Evolutionary conservation across 441 rosid species (phyloP), one percentile per base, ranked within the genome.

Genomic region (Gossypium davidsonii): DNA sequence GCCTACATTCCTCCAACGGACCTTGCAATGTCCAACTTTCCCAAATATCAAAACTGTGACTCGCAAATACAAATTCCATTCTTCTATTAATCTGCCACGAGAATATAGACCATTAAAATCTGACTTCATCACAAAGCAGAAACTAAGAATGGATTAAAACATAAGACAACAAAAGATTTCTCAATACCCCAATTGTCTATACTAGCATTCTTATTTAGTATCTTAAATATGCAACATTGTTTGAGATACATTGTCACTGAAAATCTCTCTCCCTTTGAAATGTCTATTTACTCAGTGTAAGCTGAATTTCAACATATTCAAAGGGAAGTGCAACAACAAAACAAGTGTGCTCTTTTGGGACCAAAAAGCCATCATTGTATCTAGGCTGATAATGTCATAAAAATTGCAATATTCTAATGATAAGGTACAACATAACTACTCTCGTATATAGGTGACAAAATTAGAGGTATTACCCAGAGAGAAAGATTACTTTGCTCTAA

Each of bases 11-110:
- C 61, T 89, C 97, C 72, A 93, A 73, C 67, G 95, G 78, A 81
- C 98, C 99, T 84, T 93, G 97, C 79, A 93, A 34, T 71, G 73
- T 88, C 99, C 99, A 95, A 87, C 94, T 90, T 87, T 95, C 99
- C 99, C 99, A 95, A 46, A 93, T 95, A 82, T 95, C 98, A 83
- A 93, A 95, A 83, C 96, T 91, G 75, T 95, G 95, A 81, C 99
- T 90, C 9, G 97, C 96, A 81, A 95, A 93, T 67, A 93, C 98
- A 78, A 91, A 95, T 82, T 93, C 97, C 93, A 84, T 90, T 74
- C 88, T 89, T 83, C 98, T 87, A 80, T 93, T 95, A 63, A 93
- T 91, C 99, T 93, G 89, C 83, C 81, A 55, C 46, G 31, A 59
- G 67, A 78, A 68, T 48, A 76, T 6, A 67, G 25, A 71, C 26